Conservation (phyloP, 306 rosid genomes). For the Notholithocarpus densiflorus region DNA sequence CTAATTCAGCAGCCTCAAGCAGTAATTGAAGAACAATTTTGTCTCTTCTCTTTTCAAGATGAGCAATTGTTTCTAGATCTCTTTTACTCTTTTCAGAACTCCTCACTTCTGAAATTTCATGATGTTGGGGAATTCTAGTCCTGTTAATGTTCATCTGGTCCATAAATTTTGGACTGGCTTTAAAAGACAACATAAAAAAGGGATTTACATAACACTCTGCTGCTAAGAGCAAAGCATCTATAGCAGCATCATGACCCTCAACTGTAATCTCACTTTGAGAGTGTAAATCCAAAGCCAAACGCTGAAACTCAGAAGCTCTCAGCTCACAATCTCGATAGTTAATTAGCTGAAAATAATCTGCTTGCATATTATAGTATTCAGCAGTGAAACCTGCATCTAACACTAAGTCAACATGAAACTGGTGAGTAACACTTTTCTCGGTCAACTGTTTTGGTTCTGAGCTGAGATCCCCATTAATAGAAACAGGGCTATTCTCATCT, state of each 20-base stretch:
- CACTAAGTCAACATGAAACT: conserved; percentile 38
- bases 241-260: conserved; percentile 91
- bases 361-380: conserved; percentile 68
- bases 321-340: conserved; percentile 66
- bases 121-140: conserved; percentile 29
- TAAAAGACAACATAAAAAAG: conserved; percentile 64
- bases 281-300: conserved; percentile 77
- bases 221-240: conserved; percentile 88
- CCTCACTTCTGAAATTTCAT: conserved; percentile 33
- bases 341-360: conserved; percentile 79
- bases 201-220: conserved; percentile 97
- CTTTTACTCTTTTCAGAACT: conserved; percentile 47
- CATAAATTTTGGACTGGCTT: conserved; percentile 39
- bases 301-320: conserved; percentile 84
- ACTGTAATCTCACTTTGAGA: conserved; percentile 56
- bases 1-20: conserved; percentile 90
- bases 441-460: conserved; percentile 45
- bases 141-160: conserved; percentile 38
- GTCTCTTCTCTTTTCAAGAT: conserved; percentile 74
- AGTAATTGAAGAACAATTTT: conserved; percentile 68
- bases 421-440: conserved; percentile 35
- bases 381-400: conserved; percentile 55
- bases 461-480: conserved; percentile 39
- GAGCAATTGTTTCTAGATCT: conserved; percentile 55
- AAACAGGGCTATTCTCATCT: conserved; percentile 40